These are phyloP conservation scores for Neoboletus magnificus DNA, from an alignment of 768 basidiomycete species.

Conservation along the genomic window DNA sequence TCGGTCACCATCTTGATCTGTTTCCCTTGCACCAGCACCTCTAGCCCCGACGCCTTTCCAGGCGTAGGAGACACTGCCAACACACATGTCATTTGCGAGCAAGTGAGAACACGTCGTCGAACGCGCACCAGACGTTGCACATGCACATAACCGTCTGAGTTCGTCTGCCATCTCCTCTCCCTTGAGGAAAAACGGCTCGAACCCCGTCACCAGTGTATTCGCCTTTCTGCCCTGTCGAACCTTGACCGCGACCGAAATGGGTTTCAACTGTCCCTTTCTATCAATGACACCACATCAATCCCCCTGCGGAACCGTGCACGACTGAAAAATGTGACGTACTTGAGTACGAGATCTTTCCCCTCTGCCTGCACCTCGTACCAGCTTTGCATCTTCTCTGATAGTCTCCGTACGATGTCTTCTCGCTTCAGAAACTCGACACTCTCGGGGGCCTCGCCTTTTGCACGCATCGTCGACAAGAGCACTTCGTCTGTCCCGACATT, in stretches of 20 bases:
- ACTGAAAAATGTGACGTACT: slow-evolving; percentile 43
- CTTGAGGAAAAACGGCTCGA: slow-evolving; percentile 71
- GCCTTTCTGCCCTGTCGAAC: slow-evolving; percentile 75
- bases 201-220: slow-evolving; percentile 71
- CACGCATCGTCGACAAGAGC: slow-evolving; percentile 36
- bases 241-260: slow-evolving; percentile 69
- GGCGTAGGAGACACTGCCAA: slow-evolving; percentile 55
- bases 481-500: slow-evolving; percentile 52
- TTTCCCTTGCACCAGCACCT: slow-evolving; percentile 85
- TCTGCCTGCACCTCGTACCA: slow-evolving; percentile 66
- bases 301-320: not conserved
- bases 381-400: slow-evolving; percentile 67
- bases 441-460: slow-evolving; percentile 30
- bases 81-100: not conserved
- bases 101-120: not conserved
- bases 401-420: slow-evolving; percentile 54
- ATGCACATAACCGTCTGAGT: slow-evolving; percentile 71
- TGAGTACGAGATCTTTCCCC: slow-evolving; percentile 53
- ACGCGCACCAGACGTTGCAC: slow-evolving; percentile 67
- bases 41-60: slow-evolving; percentile 56
- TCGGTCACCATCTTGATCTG: slow-evolving; percentile 66
- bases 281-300: not conserved
- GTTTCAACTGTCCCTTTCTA: slow-evolving; percentile 75
- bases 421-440: slow-evolving; percentile 58
- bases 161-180: slow-evolving; percentile 78